Conservation (phyloP, 805 yeast genomes). For the Pichia cephalocereana region DNA sequence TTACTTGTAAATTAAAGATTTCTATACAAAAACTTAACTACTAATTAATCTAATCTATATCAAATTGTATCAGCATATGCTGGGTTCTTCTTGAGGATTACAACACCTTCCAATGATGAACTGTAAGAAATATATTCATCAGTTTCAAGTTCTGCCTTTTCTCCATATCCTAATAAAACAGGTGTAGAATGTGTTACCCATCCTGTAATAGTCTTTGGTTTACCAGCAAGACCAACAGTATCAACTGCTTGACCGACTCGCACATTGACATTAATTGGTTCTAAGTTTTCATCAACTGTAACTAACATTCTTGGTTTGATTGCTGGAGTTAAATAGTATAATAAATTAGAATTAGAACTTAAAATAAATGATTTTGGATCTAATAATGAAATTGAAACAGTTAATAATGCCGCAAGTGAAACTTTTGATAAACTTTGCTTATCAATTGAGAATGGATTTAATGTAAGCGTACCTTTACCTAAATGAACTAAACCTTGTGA, state of each 20-base stretch:
- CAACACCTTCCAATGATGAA: conserved; percentile 83
- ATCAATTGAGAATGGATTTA: conserved; percentile 85
- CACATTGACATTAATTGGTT: conserved; percentile 90
- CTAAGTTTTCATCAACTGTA: conserved; percentile 84
- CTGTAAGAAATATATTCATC: conserved; percentile 84
- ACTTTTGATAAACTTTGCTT: conserved; percentile 81
- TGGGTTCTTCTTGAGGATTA: conserved; percentile 84
- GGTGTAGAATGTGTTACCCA: conserved; percentile 99
- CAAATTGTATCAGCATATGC: conserved; percentile 48
- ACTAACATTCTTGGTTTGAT: conserved; percentile 88
- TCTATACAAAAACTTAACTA: not conserved
- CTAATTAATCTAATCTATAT: not conserved
- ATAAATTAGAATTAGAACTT: conserved; percentile 64
- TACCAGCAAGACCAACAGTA: conserved; percentile 98
- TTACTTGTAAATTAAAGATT: not conserved
- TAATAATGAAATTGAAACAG: conserved; percentile 73
- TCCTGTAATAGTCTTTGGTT: conserved; percentile 97
- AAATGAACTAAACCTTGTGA: conserved; percentile 92
- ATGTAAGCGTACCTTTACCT: conserved; percentile 91
- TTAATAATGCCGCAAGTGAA: conserved; percentile 79
- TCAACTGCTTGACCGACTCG: conserved; percentile 99
- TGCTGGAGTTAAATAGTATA: conserved; percentile 80
- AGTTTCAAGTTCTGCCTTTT: conserved; percentile 92
- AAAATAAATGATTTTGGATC: conserved; percentile 80
- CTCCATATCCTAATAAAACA: conserved; percentile 86